A percentile compares a stretch with the other conserved stretches of the same genome.
phyloP scores from a whole-genome alignment of 495 filamentous ascomycete species.

The Talaromyces adpressus region DNA sequence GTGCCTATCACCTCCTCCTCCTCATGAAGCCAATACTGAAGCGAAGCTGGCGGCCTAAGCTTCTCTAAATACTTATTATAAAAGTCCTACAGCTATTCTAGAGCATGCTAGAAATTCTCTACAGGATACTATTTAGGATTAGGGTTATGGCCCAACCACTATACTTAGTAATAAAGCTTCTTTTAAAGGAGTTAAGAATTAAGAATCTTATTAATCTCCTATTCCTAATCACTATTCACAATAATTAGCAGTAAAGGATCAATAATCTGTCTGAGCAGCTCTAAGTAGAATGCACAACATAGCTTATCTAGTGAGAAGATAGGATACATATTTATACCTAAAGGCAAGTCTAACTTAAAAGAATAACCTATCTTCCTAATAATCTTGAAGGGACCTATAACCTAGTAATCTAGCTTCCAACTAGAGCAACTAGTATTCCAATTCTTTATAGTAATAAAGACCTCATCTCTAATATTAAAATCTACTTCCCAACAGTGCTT shows the following conservation, averaged over 20 bases:
- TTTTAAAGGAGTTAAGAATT: background rate
- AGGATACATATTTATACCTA: background rate
- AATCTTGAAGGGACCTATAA: background rate
- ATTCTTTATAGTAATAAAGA: background rate
- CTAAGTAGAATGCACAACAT: too few relatives aligned
- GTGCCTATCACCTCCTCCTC: too few relatives aligned
- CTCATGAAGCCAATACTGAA: too few relatives aligned
- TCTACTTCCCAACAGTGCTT: too few relatives aligned
- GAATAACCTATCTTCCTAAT: background rate
- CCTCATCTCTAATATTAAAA: background rate
- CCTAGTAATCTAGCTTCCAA: background rate
- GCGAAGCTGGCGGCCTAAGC: background rate
- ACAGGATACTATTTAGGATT: constrained; percentile 7
- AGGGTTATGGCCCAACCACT: background rate
- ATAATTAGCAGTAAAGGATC: background rate
- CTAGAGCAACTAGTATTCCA: background rate
- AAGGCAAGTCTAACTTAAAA: too few relatives aligned
- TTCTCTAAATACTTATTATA: background rate
- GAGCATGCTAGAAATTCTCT: background rate
- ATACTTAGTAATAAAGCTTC: background rate
- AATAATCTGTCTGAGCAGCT: background rate
- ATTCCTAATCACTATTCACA: constrained; percentile 1
- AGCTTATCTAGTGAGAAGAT: too few relatives aligned
- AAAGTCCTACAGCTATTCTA: background rate
- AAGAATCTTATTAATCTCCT: constrained; percentile 1